Percentiles rank a stretch among this genome's conserved stretches.
Conservation (phyloP, 2,329 filamentous ascomycete genomes). For the Teratosphaeria pseudoeucalypti region DNA sequence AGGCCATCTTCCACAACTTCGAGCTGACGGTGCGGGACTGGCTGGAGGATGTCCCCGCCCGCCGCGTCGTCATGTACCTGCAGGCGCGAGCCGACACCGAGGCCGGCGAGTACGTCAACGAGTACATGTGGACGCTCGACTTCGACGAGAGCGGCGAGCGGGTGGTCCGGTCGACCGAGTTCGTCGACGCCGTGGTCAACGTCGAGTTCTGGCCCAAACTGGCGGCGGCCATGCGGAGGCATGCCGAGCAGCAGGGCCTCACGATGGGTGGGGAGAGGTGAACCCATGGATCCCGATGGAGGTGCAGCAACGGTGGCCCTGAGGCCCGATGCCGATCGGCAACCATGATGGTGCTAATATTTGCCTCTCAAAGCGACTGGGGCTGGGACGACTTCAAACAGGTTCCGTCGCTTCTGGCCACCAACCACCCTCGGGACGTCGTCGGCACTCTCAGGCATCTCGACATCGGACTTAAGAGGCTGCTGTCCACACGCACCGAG, state of each 20-base stretch:
- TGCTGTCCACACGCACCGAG: too few species aligned
- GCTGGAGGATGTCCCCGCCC: constrained; percentile 19
- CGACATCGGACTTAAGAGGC: too few species aligned
- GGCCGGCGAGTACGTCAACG: constrained; percentile 12
- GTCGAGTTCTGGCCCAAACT: constrained; percentile 14
- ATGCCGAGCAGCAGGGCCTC: background rate
- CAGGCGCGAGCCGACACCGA: constrained; percentile 24
- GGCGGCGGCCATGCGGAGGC: constrained; percentile 5
- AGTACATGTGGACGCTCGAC: constrained; percentile 14
- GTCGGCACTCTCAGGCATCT: too few species aligned
- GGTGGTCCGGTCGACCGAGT: constrained; percentile 10
- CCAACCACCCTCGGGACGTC: too few species aligned
- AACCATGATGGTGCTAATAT: background rate
- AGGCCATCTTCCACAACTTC: constrained; percentile 24
- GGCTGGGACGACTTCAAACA: too few species aligned
- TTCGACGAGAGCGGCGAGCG: constrained; percentile 10
- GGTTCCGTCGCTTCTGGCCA: too few species aligned
- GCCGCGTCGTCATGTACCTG: constrained; percentile 24
- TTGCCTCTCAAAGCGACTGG: too few species aligned
- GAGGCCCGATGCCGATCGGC: background rate
- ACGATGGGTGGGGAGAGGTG: background rate
- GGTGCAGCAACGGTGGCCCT: background rate
- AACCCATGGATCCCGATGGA: background rate
- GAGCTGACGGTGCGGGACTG: constrained; percentile 21
- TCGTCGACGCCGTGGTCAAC: constrained; percentile 11